phyloP scores from a whole-genome alignment of 148 eudicot species.

The Chenopodium berlandieri region DNA sequence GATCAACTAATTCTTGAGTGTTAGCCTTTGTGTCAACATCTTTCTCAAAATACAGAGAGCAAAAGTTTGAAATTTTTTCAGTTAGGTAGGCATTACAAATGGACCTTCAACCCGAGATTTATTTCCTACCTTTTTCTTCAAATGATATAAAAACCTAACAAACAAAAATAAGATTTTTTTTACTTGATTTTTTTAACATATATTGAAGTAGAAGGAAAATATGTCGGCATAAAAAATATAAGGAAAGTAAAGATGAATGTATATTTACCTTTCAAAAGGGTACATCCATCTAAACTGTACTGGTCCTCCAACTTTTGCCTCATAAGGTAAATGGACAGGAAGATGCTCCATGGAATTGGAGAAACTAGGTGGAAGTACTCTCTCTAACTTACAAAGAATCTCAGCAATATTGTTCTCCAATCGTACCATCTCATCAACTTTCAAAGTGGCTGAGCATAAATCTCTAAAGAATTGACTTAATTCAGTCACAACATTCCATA shows the following conservation, averaged over 20 bases:
- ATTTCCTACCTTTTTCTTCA: neutral
- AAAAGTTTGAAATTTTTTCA: neutral
- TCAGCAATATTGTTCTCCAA: neutral
- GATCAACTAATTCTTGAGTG: neutral
- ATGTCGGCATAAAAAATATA: neutral
- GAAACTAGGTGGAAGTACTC: too few relatives aligned
- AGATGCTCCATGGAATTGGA: too few relatives aligned
- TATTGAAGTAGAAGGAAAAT: neutral
- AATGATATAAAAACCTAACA: neutral
- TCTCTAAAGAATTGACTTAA: neutral
- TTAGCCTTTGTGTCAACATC: neutral
- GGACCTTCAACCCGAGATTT: neutral
- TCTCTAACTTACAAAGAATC: too few relatives aligned
- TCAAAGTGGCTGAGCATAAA: neutral
- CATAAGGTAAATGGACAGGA: too few relatives aligned
- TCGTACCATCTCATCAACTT: neutral
- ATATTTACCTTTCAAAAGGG: neutral
- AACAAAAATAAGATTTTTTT: neutral
- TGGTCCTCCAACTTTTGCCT: neutral
- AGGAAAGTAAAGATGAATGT: neutral
- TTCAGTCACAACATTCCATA: neutral
- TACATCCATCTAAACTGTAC: slow-evolving; percentile 3
- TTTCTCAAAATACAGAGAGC: neutral
- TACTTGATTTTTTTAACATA: too few relatives aligned
- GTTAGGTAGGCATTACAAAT: neutral